Evolutionary conservation across 2,329 filamentous ascomycete genomes (phyloP).

Genomic region (Venturia asperata): DNA sequence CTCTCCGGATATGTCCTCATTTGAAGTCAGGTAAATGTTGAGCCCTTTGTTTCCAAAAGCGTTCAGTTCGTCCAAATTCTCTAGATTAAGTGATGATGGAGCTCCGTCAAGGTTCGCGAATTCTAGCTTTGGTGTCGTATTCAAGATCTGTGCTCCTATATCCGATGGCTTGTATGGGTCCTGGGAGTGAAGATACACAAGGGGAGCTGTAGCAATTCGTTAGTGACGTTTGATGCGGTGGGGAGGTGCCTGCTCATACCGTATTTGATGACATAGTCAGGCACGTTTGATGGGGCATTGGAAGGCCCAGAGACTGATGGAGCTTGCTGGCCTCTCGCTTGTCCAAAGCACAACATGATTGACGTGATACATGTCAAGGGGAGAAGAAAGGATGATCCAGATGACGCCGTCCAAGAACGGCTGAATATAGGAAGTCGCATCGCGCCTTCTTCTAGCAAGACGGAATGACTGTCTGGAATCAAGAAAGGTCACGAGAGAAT

Average conservation of each 20-base stretch:
- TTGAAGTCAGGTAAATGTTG: slow-evolving; percentile 40
- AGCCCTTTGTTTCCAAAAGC: slow-evolving; percentile 26
- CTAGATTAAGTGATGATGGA: slow-evolving; percentile 26
- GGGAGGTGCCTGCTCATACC: slow-evolving; percentile 6
- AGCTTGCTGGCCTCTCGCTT: neutral
- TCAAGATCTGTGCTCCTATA: slow-evolving; percentile 35
- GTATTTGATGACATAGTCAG: slow-evolving; percentile 20
- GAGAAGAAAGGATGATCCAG: neutral
- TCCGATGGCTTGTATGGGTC: slow-evolving; percentile 41
- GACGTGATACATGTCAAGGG: neutral
- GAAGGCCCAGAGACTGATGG: slow-evolving; percentile 4
- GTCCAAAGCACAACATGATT: neutral
- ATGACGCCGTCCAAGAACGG: neutral
- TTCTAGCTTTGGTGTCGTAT: slow-evolving; percentile 36
- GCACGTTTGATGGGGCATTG: slow-evolving; percentile 18
- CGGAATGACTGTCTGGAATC: neutral
- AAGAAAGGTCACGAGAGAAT: neutral
- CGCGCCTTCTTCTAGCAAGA: neutral
- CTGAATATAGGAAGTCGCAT: neutral
- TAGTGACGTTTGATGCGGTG: neutral
- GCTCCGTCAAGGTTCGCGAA: slow-evolving; percentile 25
- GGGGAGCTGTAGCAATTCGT: slow-evolving; percentile 30
- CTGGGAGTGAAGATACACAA: slow-evolving; percentile 38
- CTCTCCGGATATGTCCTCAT: slow-evolving; percentile 35
- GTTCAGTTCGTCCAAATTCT: slow-evolving; percentile 40